Conservation (phyloP, 2,329 filamentous ascomycete species). For the Arthrobotrys entomopaga region DNA sequence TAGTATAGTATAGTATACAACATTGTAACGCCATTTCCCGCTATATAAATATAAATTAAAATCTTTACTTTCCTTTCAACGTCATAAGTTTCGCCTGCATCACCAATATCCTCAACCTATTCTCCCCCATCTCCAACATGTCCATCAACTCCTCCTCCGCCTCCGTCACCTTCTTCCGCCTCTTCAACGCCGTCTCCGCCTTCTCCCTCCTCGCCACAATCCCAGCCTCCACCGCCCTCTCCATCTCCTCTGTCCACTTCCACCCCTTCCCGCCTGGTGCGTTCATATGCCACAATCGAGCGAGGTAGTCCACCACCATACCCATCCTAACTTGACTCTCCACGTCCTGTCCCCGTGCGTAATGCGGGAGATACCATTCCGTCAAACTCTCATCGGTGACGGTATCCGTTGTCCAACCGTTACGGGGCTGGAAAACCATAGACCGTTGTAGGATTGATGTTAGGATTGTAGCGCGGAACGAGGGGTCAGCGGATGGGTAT, state of each 20-base stretch:
- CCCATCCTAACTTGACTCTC: slow-evolving; percentile 35
- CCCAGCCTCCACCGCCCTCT: slow-evolving; percentile 34
- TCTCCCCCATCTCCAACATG: slow-evolving; percentile 30
- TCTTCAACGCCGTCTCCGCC: slow-evolving; percentile 21
- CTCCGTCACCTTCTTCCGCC: slow-evolving; percentile 25
- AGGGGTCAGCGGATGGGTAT: slow-evolving; percentile 11
- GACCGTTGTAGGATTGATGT: slow-evolving; percentile 22
- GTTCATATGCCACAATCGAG: slow-evolving; percentile 17
- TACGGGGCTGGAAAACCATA: slow-evolving; percentile 29
- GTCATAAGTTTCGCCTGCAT: slow-evolving; percentile 16
- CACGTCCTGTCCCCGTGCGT: slow-evolving; percentile 27
- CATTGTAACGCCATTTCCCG: too few species aligned
- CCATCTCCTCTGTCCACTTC: slow-evolving; percentile 28
- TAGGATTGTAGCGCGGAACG: slow-evolving; percentile 27
- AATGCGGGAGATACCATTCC: slow-evolving; percentile 29
- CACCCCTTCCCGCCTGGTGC: not conserved
- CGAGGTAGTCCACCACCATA: slow-evolving; percentile 25
- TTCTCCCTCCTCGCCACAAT: slow-evolving; percentile 35
- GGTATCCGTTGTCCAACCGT: slow-evolving; percentile 25
- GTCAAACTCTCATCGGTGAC: slow-evolving; percentile 11
- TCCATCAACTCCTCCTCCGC: slow-evolving; percentile 33
- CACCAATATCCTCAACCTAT: slow-evolving; percentile 23
- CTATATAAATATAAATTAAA: too few species aligned
- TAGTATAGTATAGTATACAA: too few species aligned
- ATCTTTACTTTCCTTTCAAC: not conserved